These are phyloP conservation scores for Irpex sp. DNA, from an alignment of 1,284 basidiomycete genomes.

Conservation along the genomic window DNA sequence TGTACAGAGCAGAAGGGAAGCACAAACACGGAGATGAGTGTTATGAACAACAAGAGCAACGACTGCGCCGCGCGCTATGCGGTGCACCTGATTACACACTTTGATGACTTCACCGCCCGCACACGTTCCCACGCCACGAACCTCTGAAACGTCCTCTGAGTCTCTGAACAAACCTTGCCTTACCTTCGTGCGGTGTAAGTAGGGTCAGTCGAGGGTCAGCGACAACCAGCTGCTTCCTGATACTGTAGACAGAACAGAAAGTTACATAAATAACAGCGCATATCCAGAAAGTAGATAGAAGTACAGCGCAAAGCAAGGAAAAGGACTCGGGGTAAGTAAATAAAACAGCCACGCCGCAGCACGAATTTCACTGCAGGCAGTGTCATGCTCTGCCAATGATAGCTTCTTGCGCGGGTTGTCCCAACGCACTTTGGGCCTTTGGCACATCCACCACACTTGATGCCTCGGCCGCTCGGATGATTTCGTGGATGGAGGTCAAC, in stretches of 20 bases:
- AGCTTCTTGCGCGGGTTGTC: neutral
- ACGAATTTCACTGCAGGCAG: neutral
- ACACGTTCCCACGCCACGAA: neutral
- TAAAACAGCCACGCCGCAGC: slow-evolving; percentile 4
- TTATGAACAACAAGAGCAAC: neutral
- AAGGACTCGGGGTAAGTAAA: neutral
- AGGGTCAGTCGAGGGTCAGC: too few relatives aligned
- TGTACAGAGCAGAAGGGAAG: neutral
- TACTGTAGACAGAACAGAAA: neutral
- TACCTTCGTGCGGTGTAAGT: neutral
- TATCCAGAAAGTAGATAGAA: neutral
- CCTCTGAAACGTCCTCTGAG: neutral
- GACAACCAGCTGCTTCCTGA: neutral
- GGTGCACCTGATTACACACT: neutral
- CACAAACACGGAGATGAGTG: neutral
- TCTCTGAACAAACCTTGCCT: neutral
- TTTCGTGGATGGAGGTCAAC: slow-evolving; percentile 21
- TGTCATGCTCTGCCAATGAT: neutral
- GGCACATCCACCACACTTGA: slow-evolving; percentile 5
- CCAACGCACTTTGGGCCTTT: neutral
- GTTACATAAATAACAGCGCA: neutral
- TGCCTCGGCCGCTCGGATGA: slow-evolving; percentile 19
- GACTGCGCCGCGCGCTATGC: neutral
- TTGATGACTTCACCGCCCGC: neutral
- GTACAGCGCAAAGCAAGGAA: neutral